Conservation (phyloP, 1,139 yeast species). For the Suhomyces panamericanus region DNA sequence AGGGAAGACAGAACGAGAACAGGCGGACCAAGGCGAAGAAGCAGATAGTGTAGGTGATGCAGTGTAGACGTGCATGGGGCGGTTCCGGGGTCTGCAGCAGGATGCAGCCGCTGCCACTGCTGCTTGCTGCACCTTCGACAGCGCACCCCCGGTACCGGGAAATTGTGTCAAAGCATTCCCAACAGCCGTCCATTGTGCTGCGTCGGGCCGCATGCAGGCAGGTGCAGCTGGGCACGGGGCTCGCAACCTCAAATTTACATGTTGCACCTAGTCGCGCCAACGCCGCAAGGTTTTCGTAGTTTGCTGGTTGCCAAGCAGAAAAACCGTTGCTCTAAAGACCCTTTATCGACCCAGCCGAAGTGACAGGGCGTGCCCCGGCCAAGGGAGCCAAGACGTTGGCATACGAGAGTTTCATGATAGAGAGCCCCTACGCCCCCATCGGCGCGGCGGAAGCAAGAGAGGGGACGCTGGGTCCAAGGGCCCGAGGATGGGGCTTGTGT, state of each 20-base stretch:
- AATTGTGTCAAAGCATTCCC: background rate
- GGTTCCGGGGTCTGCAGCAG: too few species aligned
- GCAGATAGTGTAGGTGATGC: too few species aligned
- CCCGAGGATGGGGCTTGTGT: background rate
- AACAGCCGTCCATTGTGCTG: background rate
- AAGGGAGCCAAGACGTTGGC: slow-evolving; percentile 2
- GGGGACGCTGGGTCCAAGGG: background rate
- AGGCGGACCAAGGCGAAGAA: too few species aligned
- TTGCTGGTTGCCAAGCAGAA: slow-evolving; percentile 6
- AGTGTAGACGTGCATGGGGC: too few species aligned
- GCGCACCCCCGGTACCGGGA: background rate
- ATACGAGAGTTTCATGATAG: background rate
- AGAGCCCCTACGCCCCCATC: background rate
- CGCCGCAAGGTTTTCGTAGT: slow-evolving; percentile 3
- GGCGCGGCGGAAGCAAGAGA: background rate
- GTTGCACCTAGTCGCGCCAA: background rate
- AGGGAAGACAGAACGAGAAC: too few species aligned
- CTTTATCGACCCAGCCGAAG: slow-evolving; percentile 2
- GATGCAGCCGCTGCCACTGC: too few species aligned
- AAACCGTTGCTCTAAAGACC: slow-evolving; percentile 4
- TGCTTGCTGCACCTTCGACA: too few species aligned
- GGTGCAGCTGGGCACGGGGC: background rate
- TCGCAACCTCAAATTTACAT: background rate
- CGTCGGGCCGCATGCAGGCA: background rate
- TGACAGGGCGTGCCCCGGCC: slow-evolving; percentile 2